phyloP scores from a whole-genome alignment of 768 basidiomycete genomes.

The Symmetrospora coprosmae region DNA sequence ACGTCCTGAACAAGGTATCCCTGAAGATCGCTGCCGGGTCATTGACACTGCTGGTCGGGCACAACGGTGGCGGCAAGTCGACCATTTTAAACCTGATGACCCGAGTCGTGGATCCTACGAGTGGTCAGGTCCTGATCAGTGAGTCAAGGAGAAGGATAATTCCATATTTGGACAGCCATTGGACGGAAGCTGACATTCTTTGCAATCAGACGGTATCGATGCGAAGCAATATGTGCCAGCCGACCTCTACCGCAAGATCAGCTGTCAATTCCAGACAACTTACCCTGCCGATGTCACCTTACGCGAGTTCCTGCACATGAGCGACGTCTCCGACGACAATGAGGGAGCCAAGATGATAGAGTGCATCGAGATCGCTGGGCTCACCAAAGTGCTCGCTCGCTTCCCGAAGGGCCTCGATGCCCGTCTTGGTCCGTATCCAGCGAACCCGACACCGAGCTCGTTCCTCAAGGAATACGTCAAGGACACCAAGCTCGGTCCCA shows the following conservation, averaged over 20 bases:
- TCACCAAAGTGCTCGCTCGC: background rate
- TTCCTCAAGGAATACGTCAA: conserved; percentile 8
- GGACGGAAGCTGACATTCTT: background rate
- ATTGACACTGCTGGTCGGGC: background rate
- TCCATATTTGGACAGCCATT: no score
- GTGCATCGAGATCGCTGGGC: background rate
- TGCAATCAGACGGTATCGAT: background rate
- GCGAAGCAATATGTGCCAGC: background rate
- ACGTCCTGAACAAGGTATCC: background rate
- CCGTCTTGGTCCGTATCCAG: conserved; percentile 6
- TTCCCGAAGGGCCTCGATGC: conserved; percentile 19
- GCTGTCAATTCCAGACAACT: background rate
- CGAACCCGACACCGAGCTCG: conserved; percentile 1
- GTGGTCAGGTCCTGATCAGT: conserved; percentile 15
- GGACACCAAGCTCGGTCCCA: background rate
- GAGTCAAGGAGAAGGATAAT: no score
- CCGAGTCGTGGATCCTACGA: conserved; percentile 12
- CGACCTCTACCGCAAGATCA: background rate
- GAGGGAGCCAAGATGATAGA: conserved; percentile 4
- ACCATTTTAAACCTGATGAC: conserved; percentile 18
- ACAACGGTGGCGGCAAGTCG: conserved; percentile 20
- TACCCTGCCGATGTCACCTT: background rate
- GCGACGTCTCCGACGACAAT: background rate
- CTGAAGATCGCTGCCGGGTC: conserved; percentile 13
- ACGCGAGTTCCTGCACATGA: conserved; percentile 6